Percentiles rank a stretch among this genome's conserved stretches.
Conservation (phyloP, 2,329 filamentous ascomycete species). For the Botrytis squamosa region DNA sequence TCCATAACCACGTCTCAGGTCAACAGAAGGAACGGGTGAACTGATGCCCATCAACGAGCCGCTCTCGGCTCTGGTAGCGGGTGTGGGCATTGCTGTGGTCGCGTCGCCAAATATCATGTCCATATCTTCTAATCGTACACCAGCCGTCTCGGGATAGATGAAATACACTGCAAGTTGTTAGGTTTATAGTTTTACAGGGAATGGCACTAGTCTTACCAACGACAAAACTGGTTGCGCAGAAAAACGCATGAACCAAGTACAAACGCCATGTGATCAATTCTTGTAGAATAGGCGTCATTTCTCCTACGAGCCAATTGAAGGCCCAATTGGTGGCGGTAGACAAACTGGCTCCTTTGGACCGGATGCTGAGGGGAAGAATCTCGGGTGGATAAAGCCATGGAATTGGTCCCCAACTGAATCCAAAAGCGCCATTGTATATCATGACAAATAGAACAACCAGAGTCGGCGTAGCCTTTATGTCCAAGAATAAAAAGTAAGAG, state of each 20-base stretch:
- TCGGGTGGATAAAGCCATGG: constrained; percentile 99
- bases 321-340: constrained; percentile 98
- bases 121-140: constrained; percentile 95
- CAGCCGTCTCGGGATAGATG: constrained; percentile 94
- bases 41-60: constrained; percentile 76
- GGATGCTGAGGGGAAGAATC: constrained; percentile 93
- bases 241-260: constrained; percentile 94
- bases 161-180: constrained; percentile 73
- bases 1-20: constrained; percentile 56
- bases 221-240: constrained; percentile 92
- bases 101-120: constrained; percentile 91
- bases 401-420: constrained; percentile 96
- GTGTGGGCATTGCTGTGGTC: constrained; percentile 78
- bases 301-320: constrained; percentile 95
- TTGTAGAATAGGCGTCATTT: constrained; percentile 91
- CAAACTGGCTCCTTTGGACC: constrained; percentile 93
- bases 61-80: constrained; percentile 72
- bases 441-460: constrained; percentile 94
- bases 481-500: constrained; percentile 92
- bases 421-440: constrained; percentile 97
- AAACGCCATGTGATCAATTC: constrained; percentile 90
- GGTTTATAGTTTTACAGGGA: not conserved
- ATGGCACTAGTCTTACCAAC: constrained; percentile 66
- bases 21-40: constrained; percentile 78
- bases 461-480: constrained; percentile 73